These are phyloP conservation scores for Talaromyces sp. DNA, from an alignment of 2,329 filamentous ascomycete genomes.

Conservation along the genomic window DNA sequence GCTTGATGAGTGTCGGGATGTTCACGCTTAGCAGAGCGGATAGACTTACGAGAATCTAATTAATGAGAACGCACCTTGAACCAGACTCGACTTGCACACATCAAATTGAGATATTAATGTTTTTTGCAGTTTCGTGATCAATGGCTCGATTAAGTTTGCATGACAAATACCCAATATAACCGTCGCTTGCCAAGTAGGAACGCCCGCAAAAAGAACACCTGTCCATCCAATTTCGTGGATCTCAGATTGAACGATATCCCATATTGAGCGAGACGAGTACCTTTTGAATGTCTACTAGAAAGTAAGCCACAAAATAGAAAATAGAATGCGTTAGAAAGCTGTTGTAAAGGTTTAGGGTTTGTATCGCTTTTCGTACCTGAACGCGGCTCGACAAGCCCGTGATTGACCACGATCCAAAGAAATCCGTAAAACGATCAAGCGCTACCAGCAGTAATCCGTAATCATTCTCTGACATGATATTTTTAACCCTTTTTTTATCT, in stretches of 20 bases:
- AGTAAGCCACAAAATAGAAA: neutral
- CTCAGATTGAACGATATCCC: constrained; percentile 33
- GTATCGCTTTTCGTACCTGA: constrained; percentile 26
- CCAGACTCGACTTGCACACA: constrained; percentile 15
- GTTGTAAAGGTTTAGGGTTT: neutral
- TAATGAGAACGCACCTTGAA: constrained; percentile 1
- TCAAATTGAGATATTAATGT: constrained; percentile 6
- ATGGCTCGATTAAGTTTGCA: constrained; percentile 32
- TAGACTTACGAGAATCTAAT: constrained; percentile 8
- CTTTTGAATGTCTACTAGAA: constrained; percentile 31
- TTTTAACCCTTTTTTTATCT: constrained; percentile 34
- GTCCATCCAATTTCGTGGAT: constrained; percentile 26
- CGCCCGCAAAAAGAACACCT: constrained; percentile 37
- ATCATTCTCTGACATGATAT: constrained; percentile 38
- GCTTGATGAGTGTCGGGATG: constrained; percentile 12
- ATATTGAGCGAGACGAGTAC: constrained; percentile 32
- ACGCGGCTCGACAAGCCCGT: constrained; percentile 32
- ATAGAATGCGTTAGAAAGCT: neutral
- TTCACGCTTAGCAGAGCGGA: neutral
- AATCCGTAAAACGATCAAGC: constrained; percentile 36
- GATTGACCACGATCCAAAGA: constrained; percentile 40
- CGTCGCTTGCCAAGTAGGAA: constrained; percentile 35
- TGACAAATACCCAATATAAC: constrained; percentile 33
- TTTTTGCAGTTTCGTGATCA: constrained; percentile 25
- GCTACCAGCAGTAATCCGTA: constrained; percentile 38